Percentiles rank a stretch among this genome's conserved stretches.
Conservation (phyloP, 257 asterid species). For the Primulina tabacum region DNA sequence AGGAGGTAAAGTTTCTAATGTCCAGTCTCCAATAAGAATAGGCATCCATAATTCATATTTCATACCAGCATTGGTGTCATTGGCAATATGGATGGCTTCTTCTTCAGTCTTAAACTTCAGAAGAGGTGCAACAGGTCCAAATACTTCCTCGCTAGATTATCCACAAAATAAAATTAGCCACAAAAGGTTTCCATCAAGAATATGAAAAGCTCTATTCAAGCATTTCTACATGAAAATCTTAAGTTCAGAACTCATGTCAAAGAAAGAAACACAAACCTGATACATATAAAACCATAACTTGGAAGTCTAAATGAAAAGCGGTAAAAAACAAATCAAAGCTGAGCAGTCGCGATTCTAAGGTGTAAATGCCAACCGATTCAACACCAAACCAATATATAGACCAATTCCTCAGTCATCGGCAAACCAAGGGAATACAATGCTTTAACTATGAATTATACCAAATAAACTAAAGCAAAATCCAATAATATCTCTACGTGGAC, state of each 20-base stretch:
- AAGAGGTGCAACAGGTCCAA: constrained; percentile 98
- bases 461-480: too few relatives aligned
- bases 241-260: constrained; percentile 6
- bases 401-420: neutral
- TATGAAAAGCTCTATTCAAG: neutral
- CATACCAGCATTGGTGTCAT: constrained; percentile 86
- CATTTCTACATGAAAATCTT: constrained; percentile 16
- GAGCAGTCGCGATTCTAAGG: constrained; percentile 5
- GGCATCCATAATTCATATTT: constrained; percentile 13
- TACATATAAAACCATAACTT: neutral
- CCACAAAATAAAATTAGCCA: constrained; percentile 19
- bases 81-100: constrained; percentile 84
- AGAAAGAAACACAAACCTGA: neutral
- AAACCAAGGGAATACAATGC: neutral
- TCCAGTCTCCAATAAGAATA: constrained; percentile 15
- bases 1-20: constrained; percentile 1
- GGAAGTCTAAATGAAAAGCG: neutral
- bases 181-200: constrained; percentile 3
- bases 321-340: neutral
- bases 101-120: constrained; percentile 88
- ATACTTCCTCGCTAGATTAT: constrained; percentile 72
- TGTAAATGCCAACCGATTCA: neutral
- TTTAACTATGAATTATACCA: neutral
- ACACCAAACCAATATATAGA: neutral
- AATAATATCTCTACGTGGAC: too few relatives aligned